Evolutionary conservation across 2,329 filamentous ascomycete genomes (phyloP), one percentile per base, ranked within the genome.

Genomic region (Cordyceps tenuipes): DNA sequence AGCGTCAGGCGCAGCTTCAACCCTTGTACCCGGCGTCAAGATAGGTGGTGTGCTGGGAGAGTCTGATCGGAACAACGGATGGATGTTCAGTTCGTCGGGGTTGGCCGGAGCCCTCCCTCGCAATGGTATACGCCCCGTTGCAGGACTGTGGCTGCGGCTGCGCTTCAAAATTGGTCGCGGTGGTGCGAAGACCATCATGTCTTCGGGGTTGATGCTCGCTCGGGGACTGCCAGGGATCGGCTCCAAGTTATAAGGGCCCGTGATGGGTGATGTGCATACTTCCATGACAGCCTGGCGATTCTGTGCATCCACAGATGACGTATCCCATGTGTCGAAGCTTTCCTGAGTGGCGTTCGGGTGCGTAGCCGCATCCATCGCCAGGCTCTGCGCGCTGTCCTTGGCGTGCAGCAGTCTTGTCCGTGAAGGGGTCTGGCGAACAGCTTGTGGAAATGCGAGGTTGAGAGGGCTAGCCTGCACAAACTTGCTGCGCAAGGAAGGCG

Each of bases 301-400:
- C 64, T 86, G 82, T 3, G 81, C 73, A 65, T 87, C 86, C 2
- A 90, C 84, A 0, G 79, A 77, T 0, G 86, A 88, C 0, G 86
- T 89, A 67, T 91, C 87, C 88, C 88, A 91, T 2, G 81, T 85
- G 66, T 90, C 88, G 66, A 91, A 90, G 1, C 83, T 82, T 62
- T 88, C 85, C n/a, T 82, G 80, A 15, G 69, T 66, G 41, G 73
- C 73, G 43, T 71, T 71, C 17, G 69, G 69, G 50, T 73, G 70
- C 8, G 68, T 62, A 46, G 67, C 70, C 0, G 80, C 81, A 6
- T 82, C 79, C 10, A 80, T 68, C 1, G 83, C 85, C 7, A 72
- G 65, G 3, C 77, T 70, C 12, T 48, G 57, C 26, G 73, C 73
- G 23, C 72, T 75, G 57, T 77, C 74, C 60, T 70, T 73, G 6